Evolutionary conservation across 768 basidiomycete genomes (phyloP).

Genomic region (Cyathus striatus): DNA sequence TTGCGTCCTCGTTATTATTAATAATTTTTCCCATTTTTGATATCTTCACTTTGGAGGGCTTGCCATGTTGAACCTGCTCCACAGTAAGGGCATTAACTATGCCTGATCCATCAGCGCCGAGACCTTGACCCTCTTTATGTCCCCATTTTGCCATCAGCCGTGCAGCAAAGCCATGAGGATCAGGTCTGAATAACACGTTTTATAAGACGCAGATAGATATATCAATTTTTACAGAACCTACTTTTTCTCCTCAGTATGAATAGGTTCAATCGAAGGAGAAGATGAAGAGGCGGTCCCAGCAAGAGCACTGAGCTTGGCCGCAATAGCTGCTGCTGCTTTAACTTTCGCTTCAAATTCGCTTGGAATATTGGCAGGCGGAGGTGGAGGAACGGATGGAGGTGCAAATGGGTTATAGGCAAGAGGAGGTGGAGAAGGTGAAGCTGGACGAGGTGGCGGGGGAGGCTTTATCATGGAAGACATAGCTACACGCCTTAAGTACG

Average conservation of each 20-base stretch:
- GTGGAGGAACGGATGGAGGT: conserved; percentile 55
- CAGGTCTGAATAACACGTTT: conserved; percentile 27
- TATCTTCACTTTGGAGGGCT: conserved; percentile 30
- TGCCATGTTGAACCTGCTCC: conserved; percentile 52
- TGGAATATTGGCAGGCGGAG: conserved; percentile 33
- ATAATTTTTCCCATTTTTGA: conserved; percentile 85
- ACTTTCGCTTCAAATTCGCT: conserved; percentile 58
- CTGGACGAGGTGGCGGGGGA: conserved; percentile 16
- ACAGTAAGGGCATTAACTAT: conserved; percentile 88
- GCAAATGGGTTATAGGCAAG: conserved; percentile 71
- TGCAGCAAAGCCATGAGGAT: conserved; percentile 74
- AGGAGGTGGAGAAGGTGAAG: conserved; percentile 42
- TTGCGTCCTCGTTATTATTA: conserved; percentile 84
- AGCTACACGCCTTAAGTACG: conserved; percentile 56
- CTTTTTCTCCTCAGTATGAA: conserved; percentile 28
- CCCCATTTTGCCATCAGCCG: conserved; percentile 96
- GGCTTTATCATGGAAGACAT: conserved; percentile 38
- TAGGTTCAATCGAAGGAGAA: conserved; percentile 21
- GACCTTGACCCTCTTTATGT: conserved; percentile 89
- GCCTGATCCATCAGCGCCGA: conserved; percentile 79
- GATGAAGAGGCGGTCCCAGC: conserved; percentile 25
- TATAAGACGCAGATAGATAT: too few relatives aligned
- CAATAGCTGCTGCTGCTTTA: conserved; percentile 79
- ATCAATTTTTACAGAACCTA: conserved; percentile 13
- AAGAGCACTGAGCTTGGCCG: conserved; percentile 65